Conservation (phyloP, 2,329 filamentous ascomycete genomes). For the Tolypocladium capitatum region DNA sequence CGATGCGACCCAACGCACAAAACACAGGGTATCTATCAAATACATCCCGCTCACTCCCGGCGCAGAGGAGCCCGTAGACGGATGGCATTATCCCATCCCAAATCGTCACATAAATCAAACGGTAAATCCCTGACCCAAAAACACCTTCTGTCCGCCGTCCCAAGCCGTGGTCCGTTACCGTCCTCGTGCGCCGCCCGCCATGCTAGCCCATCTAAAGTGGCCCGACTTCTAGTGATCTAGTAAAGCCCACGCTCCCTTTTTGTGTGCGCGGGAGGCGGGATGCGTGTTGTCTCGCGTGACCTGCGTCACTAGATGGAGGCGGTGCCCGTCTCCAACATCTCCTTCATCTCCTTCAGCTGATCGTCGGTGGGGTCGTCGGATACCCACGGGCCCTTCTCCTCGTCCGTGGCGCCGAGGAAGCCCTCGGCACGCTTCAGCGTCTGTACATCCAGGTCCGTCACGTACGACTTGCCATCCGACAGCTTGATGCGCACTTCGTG, state of each 20-base stretch:
- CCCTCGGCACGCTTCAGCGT: conserved; percentile 81
- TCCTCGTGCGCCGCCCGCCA: conserved; percentile 15
- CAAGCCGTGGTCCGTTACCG: conserved; percentile 10
- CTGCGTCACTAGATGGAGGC: conserved; percentile 5
- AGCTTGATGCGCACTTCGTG: conserved; percentile 84
- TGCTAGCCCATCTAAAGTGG: conserved; percentile 9
- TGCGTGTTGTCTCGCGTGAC: background rate
- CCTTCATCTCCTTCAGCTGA: conserved; percentile 47
- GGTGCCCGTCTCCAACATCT: conserved; percentile 24
- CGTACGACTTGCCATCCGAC: conserved; percentile 61
- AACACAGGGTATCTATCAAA: conserved; percentile 14
- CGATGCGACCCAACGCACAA: conserved; percentile 1
- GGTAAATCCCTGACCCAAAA: background rate
- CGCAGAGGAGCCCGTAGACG: background rate
- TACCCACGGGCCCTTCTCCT: conserved; percentile 79
- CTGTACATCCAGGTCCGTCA: conserved; percentile 87
- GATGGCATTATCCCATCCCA: conserved; percentile 5
- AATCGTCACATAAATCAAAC: conserved; percentile 1
- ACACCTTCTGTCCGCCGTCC: background rate
- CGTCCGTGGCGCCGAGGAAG: conserved; percentile 64
- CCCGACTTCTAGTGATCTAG: background rate
- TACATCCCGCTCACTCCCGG: conserved; percentile 3
- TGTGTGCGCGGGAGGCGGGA: background rate
- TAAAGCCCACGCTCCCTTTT: background rate
- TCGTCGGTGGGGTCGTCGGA: conserved; percentile 55